Evolutionary conservation across 345 rosid genomes (phyloP), one percentile per base, ranked within the genome.

Genomic region (Gossypioides kirkii): DNA sequence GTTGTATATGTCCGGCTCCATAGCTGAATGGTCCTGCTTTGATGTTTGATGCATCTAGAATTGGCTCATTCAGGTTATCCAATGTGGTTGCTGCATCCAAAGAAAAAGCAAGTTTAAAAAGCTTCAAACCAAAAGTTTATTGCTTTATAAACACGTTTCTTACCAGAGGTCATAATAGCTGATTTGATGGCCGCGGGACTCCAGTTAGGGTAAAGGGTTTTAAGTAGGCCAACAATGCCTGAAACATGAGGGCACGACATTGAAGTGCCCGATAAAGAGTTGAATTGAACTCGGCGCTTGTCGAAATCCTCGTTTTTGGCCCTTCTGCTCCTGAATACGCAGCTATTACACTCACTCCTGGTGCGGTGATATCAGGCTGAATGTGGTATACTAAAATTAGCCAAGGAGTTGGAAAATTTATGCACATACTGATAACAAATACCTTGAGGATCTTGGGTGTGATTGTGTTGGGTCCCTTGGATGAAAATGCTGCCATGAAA

Each of bases 181-280:
- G 98, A 93, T 70, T 75, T 85, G 72, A 93, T 89, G 36, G 95
- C 97, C 3, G 97, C 89, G 36, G 95, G 94, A 78, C 87, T 88
- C 98, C 98, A 93, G 32, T 77, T 73, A 25, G 97, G 94, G 74
- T 90, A 76, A 26, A 89, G 86, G 62, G 87, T 83, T 79, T 86
- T 88, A 45, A 93, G 89, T 72, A 93, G 94, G 12, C 97, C 94
- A 2, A 73, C 94, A 61, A 89, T 74, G 26, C 97, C 97, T 3
- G 98, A 82, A 74, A 93, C 77, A 78, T 90, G 98, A 77, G 97
- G 97, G 77, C 97, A 89, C 3, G 97, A 90, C 98, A 90, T 93
- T 9, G 97, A 91, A 38, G 98, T 93, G 71, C 98, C 98, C 0
- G 97, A 89, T 17, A 69, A 43, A 2, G 83, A 81, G 77, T 84